Evolutionary conservation across 306 rosid species (phyloP).

Genomic region (Ochetophila trinervis): DNA sequence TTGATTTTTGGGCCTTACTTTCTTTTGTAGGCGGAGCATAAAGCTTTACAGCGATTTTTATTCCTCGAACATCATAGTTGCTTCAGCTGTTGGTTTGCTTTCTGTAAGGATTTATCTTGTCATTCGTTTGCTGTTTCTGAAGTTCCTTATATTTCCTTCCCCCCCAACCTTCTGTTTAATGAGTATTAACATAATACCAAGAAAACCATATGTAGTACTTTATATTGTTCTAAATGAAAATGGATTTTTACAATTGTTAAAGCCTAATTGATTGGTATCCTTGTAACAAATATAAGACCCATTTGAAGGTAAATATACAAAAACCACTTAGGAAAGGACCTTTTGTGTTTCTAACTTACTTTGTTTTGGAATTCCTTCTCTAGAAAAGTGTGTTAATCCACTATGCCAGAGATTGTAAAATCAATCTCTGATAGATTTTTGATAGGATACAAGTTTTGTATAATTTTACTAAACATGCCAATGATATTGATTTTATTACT

Average conservation of each 20-base stretch:
- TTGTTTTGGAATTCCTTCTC: background rate
- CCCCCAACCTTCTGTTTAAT: background rate
- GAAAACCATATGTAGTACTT: too few relatives aligned
- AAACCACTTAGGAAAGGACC: too few relatives aligned
- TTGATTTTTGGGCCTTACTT: slow-evolving; percentile 1
- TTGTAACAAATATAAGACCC: too few relatives aligned
- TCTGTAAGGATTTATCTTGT: slow-evolving; percentile 41
- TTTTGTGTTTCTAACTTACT: background rate
- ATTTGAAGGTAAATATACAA: too few relatives aligned
- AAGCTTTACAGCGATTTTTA: slow-evolving; percentile 86
- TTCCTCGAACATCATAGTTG: slow-evolving; percentile 84
- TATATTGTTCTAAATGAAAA: too few relatives aligned
- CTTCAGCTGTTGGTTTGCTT: slow-evolving; percentile 74
- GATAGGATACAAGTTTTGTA: background rate
- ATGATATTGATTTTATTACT: slow-evolving; percentile 24
- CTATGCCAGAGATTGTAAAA: too few relatives aligned
- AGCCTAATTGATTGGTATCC: too few relatives aligned
- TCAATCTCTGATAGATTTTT: background rate
- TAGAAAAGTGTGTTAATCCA: background rate
- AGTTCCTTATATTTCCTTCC: slow-evolving; percentile 2
- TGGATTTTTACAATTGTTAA: too few relatives aligned
- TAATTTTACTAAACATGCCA: slow-evolving; percentile 18
- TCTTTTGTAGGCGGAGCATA: slow-evolving; percentile 59
- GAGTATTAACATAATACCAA: too few relatives aligned
- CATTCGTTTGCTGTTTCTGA: slow-evolving; percentile 8